A percentile compares a stretch with the other conserved stretches of the same genome.
phyloP scores from a whole-genome alignment of 129 eudicot species.

The Mikania micrantha region DNA sequence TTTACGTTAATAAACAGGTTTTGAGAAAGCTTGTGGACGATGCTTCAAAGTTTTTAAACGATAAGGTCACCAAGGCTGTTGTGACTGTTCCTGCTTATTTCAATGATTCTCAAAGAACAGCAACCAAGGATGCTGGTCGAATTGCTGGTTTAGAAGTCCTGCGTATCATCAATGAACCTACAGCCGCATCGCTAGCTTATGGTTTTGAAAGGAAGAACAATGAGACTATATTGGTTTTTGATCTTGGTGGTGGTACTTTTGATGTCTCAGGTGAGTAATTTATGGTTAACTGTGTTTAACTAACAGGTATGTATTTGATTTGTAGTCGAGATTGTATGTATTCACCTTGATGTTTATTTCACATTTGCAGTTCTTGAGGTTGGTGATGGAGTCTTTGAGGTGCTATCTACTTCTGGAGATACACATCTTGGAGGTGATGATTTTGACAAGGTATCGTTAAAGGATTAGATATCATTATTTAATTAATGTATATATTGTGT shows the following conservation, averaged over 20 bases:
- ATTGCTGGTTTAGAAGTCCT: slow-evolving; percentile 96
- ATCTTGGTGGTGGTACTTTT: slow-evolving; percentile 99
- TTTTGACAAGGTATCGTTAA: slow-evolving; percentile 98
- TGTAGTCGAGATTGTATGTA: too few species aligned
- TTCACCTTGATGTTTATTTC: slow-evolving; percentile 19
- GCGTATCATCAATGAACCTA: slow-evolving; percentile 90
- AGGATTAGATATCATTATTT: too few species aligned
- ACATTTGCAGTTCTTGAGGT: slow-evolving; percentile 86
- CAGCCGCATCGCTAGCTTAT: slow-evolving; percentile 95
- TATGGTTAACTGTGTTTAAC: too few species aligned
- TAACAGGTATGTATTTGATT: too few species aligned
- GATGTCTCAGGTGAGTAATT: slow-evolving; percentile 80
- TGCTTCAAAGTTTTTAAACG: slow-evolving; percentile 84
- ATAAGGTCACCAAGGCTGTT: slow-evolving; percentile 88
- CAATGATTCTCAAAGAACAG: slow-evolving; percentile 96
- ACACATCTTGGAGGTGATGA: slow-evolving; percentile 99
- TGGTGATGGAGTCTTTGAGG: slow-evolving; percentile 99
- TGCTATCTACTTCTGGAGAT: slow-evolving; percentile 97
- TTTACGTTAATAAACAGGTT: slow-evolving; percentile 32
- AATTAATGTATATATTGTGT: too few species aligned
- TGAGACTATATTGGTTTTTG: slow-evolving; percentile 90
- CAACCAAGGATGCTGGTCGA: slow-evolving; percentile 95
- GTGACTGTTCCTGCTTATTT: slow-evolving; percentile 98
- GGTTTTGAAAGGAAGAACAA: slow-evolving; percentile 94
- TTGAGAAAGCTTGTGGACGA: slow-evolving; percentile 98